Base-by-base conservation (phyloP, 2,329 filamentous ascomycete genomes). In the Chaetomium sp. region DNA sequence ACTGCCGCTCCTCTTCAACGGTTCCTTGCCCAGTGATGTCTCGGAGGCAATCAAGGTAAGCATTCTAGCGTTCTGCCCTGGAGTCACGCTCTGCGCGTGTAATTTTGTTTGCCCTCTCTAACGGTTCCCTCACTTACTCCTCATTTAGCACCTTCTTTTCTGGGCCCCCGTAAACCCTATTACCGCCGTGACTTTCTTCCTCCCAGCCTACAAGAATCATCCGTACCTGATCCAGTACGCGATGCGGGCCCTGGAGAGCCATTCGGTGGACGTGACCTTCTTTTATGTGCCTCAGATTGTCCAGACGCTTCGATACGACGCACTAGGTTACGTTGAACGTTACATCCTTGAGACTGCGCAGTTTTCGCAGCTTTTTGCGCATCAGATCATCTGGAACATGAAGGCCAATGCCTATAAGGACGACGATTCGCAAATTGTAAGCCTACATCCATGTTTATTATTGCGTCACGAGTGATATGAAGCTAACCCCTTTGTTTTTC, bases 341-440 rank as follows among this genome's bases (percentile, higher is more conserved):
- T 99, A 96, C 68, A 97, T 99, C 54, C 79, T 97, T 12, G 94
- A 99, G 73, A 96, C 95, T 0, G 94, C 91, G 1, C 92, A 95
- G 65, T 91, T 96, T 67, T 97, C 94, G n/a, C 94, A 97, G 70
- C 76, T 97, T 7, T 99, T 99, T 71, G 92, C 95, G 2, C 95
- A 99, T 70, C 94, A 99, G 67, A 97, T 99, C 63, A 99, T 99
- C 68, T 99, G 95, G 94, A 99, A 99, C 70, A 99, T 99, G 87
- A 99, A 97, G 70, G 94, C 94, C 36, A 99, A 99, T 70, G 89
- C 91, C 1, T 99, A 89, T 79, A 99, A 96, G 70, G 95, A 99
- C 62, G 92, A 99, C 65, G 90, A 96, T 63, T 91, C 87, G 11
- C 84, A 87, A 65, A 82, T 95, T 60, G 86, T 89, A 76, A 77